A percentile compares a stretch with the other conserved stretches of the same genome.
phyloP scores from a whole-genome alignment of 1,139 yeast species.

The Arxiozyma bovina region DNA sequence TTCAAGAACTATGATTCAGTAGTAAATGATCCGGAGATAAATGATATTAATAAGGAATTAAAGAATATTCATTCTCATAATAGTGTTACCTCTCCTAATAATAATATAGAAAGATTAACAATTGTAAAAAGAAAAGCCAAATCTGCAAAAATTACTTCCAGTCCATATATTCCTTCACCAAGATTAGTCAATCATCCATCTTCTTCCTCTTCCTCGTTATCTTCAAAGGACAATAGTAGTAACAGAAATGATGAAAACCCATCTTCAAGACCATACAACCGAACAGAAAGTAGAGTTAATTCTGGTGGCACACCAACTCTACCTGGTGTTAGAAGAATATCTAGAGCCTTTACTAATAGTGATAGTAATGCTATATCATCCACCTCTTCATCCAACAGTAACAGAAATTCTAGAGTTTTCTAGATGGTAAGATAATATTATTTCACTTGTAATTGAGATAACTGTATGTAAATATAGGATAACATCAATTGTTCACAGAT shows the following conservation, averaged over 20 bases:
- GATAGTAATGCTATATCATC: background rate
- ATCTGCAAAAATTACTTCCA: background rate
- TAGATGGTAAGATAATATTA: background rate
- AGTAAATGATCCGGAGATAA: background rate
- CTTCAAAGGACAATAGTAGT: background rate
- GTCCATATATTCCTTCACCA: background rate
- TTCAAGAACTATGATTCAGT: background rate
- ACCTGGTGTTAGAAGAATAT: slow-evolving; percentile 21
- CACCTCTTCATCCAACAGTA: background rate
- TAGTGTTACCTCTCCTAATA: background rate
- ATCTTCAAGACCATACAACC: background rate
- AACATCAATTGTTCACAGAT: too few relatives aligned
- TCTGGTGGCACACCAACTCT: slow-evolving; percentile 1
- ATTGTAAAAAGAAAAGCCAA: background rate
- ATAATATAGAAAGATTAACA: background rate
- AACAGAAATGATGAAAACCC: background rate
- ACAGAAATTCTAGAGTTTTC: background rate
- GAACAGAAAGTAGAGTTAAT: background rate
- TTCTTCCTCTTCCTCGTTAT: background rate
- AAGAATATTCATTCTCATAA: background rate
- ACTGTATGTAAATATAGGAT: background rate
- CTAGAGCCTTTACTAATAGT: background rate
- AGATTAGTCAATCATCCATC: background rate
- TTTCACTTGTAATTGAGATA: background rate
- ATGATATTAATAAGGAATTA: background rate